A percentile compares a stretch with the other conserved stretches of the same genome.
Evolutionary conservation across 2,329 filamentous ascomycete species (phyloP).

Genomic region (Geosmithia morbida): DNA sequence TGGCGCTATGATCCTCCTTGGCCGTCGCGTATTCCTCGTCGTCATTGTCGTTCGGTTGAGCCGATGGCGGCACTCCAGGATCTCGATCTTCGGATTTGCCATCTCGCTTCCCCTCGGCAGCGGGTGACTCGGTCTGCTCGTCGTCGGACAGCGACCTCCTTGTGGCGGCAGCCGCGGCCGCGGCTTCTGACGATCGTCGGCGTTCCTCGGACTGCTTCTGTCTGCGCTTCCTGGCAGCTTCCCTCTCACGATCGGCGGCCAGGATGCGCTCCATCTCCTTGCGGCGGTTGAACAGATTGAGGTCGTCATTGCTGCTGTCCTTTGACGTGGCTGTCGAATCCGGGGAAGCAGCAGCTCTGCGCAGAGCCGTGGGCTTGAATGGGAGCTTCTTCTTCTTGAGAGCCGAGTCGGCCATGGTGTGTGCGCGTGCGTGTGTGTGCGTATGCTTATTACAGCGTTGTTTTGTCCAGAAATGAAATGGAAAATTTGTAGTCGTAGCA

Average conservation of each 20-base stretch:
- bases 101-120: constrained; percentile 2
- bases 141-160: neutral
- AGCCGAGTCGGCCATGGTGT: constrained; percentile 16
- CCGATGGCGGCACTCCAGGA: neutral
- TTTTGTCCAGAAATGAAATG: too few relatives aligned
- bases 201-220: constrained; percentile 8
- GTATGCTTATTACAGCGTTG: too few relatives aligned
- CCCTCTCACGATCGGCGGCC: constrained; percentile 20
- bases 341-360: constrained; percentile 11
- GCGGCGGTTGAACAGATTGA: constrained; percentile 34
- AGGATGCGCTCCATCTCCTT: constrained; percentile 32
- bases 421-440: too few relatives aligned
- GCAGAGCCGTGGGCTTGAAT: constrained; percentile 33
- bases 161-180: constrained; percentile 2
- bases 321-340: neutral
- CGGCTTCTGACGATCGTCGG: constrained; percentile 2
- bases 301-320: constrained; percentile 17
- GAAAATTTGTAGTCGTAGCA: too few relatives aligned
- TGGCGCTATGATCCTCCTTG: constrained; percentile 3
- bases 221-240: constrained; percentile 10
- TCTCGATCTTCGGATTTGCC: constrained; percentile 2
- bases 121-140: neutral
- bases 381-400: constrained; percentile 26
- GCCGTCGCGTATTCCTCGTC: neutral
- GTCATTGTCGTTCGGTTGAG: neutral